Percentiles rank a stretch among this genome's conserved stretches.
phyloP scores from a whole-genome alignment of 306 rosid genomes.

The Sicyos edulis region DNA sequence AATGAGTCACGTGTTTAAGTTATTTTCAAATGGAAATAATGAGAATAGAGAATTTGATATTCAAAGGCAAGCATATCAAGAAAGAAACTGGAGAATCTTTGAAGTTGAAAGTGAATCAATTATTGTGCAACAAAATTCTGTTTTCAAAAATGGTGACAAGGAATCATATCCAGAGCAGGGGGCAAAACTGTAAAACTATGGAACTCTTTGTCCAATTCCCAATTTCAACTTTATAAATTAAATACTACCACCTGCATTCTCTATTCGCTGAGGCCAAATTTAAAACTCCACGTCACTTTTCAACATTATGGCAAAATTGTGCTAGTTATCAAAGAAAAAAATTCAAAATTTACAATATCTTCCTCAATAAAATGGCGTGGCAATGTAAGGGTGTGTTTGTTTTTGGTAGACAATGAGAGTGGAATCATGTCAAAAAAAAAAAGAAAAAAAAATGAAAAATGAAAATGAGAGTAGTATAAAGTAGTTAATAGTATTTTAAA shows the following conservation, averaged over 20 bases:
- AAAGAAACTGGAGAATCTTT: neutral
- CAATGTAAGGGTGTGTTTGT: too few relatives aligned
- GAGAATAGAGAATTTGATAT: neutral
- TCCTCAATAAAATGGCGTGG: too few relatives aligned
- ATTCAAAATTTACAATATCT: too few relatives aligned
- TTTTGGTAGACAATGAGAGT: too few relatives aligned
- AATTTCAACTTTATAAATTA: neutral
- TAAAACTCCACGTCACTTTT: neutral
- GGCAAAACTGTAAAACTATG: neutral
- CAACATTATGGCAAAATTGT: too few relatives aligned
- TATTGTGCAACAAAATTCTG: neutral
- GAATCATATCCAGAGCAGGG: neutral
- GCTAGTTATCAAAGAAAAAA: too few relatives aligned
- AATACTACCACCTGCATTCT: neutral
- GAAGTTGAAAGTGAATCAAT: neutral
- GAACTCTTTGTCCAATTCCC: conserved; percentile 7
- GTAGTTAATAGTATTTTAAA: too few relatives aligned
- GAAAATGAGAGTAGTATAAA: too few relatives aligned
- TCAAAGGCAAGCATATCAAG: neutral
- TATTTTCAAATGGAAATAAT: neutral
- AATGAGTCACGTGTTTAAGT: neutral
- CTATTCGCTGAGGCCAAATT: neutral
- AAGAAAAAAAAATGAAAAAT: too few relatives aligned
- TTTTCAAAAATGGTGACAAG: neutral
- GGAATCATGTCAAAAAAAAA: too few relatives aligned